Conservation (phyloP, 1,284 basidiomycete species). For the Malassezia arunalokei region DNA sequence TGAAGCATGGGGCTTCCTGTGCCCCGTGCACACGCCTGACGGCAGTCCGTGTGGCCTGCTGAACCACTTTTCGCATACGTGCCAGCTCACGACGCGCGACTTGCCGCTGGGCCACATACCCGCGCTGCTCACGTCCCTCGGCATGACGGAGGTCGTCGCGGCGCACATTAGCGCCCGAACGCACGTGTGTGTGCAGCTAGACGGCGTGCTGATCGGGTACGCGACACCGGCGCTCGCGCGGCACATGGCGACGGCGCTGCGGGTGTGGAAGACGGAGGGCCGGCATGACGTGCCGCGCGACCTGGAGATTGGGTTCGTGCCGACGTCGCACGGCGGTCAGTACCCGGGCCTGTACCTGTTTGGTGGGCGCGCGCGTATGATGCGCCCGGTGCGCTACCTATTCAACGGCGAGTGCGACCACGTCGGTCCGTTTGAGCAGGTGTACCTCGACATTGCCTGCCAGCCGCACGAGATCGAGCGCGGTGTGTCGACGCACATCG, state of each 20-base stretch:
- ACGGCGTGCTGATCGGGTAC: slow-evolving; percentile 93
- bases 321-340: slow-evolving; percentile 79
- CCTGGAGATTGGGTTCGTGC: slow-evolving; percentile 87
- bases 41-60: slow-evolving; percentile 93
- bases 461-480: slow-evolving; percentile 75
- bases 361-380: slow-evolving; percentile 78
- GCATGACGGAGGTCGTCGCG: slow-evolving; percentile 84
- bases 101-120: slow-evolving; percentile 69
- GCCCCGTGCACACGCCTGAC: slow-evolving; percentile 97
- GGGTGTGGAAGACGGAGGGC: slow-evolving; percentile 90
- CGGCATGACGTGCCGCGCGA: slow-evolving; percentile 68
- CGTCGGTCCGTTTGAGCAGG: slow-evolving; percentile 94
- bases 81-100: slow-evolving; percentile 73
- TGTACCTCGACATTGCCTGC: slow-evolving; percentile 97
- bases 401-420: slow-evolving; percentile 73
- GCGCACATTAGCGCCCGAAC: slow-evolving; percentile 63
- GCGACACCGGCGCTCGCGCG: slow-evolving; percentile 63
- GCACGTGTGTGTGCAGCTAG: slow-evolving; percentile 80
- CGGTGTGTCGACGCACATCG: slow-evolving; percentile 69
- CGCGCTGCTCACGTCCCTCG: slow-evolving; percentile 67
- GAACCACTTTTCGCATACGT: slow-evolving; percentile 89
- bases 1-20: slow-evolving; percentile 98
- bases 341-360: slow-evolving; percentile 95
- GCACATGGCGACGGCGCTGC: slow-evolving; percentile 69
- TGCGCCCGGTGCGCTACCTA: slow-evolving; percentile 90